A percentile compares a stretch with the other conserved stretches of the same genome.
Evolutionary conservation across 2,329 filamentous ascomycete genomes (phyloP).

Genomic region (Hypoxylon rubiginosum): DNA sequence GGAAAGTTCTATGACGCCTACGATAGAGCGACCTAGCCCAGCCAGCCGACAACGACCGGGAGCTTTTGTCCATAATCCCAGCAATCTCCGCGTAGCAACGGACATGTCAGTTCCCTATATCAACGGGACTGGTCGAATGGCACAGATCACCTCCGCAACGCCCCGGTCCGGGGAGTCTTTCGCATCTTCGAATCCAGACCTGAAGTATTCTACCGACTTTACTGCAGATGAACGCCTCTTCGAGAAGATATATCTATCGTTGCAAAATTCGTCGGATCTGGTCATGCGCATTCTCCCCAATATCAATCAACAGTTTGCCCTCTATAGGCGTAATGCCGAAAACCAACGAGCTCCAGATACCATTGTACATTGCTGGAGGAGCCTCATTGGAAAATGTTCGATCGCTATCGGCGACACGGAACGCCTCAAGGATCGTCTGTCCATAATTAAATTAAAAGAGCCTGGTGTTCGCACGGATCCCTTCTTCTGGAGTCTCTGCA

Average conservation of each 20-base stretch:
- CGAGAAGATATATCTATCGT: conserved; percentile 82
- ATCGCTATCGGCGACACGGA: conserved; percentile 80
- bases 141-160: conserved; percentile 71
- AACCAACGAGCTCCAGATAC: conserved; percentile 70
- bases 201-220: conserved; percentile 71
- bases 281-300: conserved; percentile 79
- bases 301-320: conserved; percentile 75
- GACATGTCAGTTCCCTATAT: conserved; percentile 65
- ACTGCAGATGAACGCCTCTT: conserved; percentile 85
- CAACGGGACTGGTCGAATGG: conserved; percentile 65
- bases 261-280: conserved; percentile 80
- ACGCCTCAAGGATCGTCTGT: conserved; percentile 78
- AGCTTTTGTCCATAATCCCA: conserved; percentile 62
- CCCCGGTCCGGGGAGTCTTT: conserved; percentile 89
- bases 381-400: conserved; percentile 78
- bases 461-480: conserved; percentile 76
- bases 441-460: conserved; percentile 86
- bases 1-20: conserved; percentile 68
- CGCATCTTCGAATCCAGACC: conserved; percentile 65
- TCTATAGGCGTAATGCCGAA: conserved; percentile 73
- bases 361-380: conserved; percentile 75
- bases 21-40: conserved; percentile 61
- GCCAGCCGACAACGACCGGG: conserved; percentile 56
- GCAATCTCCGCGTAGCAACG: conserved; percentile 69
- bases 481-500: conserved; percentile 78